Base-by-base conservation (phyloP, 148 eudicot species). In the Salicornia ramosissima region DNA sequence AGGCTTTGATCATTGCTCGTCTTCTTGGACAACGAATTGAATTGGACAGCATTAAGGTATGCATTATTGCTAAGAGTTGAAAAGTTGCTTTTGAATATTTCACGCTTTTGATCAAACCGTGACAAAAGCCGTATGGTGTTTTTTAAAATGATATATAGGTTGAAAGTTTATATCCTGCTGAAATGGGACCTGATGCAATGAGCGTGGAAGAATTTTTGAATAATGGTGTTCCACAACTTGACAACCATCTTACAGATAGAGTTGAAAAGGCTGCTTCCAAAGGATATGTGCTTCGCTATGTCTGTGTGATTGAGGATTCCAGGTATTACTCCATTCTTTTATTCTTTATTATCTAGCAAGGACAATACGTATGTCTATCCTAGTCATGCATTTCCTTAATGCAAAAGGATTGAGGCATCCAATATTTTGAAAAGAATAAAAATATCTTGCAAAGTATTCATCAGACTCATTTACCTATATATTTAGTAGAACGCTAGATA, bases 1-100 rank as follows among this genome's bases (percentile, higher is more conserved):
- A 94, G 98, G 96, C 92, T 53, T 75, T 94, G 81, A 94, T 94
- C 83, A 88, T 94, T 76, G 89, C 91, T 69, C 89, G 98, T 42
- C 96, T 94, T 79, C 87, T 94, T 61, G 97, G 98, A 62, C 79
- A 71, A 69, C 86, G 82, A 47, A 79, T 94, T 39, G 78, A 86
- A 56, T 25, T 90, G 87, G 84, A 86, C 33, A 78, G 74, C 80
- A 77, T 90, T 43, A 80, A 88, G 92, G 97, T 92, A 68, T 45
- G 47, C 33, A 29, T 64, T 36, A 18, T 4, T 45, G n/a, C n/a
- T n/a, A n/a, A n/a, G n/a, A n/a, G n/a, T n/a, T n/a, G n/a, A n/a
- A 8, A 36, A 3, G 40, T 67, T 11, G 22, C n/a, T 1, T 68
- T 36, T 55, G 47, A 42, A 47, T 15, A 58, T 21, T 34, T 72